Evolutionary conservation across 805 yeast genomes (phyloP).

Genomic region (Hanseniaspora jakobsenii): DNA sequence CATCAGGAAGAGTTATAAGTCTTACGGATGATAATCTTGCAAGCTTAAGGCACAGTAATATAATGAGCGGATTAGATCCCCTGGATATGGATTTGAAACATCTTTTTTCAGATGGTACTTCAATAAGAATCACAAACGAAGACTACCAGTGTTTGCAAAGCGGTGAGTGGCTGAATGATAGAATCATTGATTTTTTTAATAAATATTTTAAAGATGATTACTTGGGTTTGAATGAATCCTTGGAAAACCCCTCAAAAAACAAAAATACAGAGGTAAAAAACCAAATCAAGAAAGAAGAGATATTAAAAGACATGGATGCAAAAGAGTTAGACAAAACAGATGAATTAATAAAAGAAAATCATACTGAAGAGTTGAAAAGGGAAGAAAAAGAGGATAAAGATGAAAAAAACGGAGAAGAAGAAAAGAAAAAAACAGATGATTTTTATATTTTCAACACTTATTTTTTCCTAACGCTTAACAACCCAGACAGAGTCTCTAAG

Average conservation of each 20-base stretch:
- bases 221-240: conserved; percentile 17
- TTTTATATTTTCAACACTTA: conserved; percentile 65
- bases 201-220: conserved; percentile 39
- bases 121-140: conserved; percentile 27
- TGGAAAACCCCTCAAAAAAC: conserved; percentile 23
- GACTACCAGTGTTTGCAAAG: conserved; percentile 73
- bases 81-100: conserved; percentile 9
- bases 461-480: conserved; percentile 44
- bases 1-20: neutral
- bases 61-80: neutral
- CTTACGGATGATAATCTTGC: conserved; percentile 2
- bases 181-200: conserved; percentile 72
- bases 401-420: neutral
- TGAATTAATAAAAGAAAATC: conserved; percentile 22
- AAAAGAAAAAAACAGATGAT: conserved; percentile 19
- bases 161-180: conserved; percentile 82
- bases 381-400: conserved; percentile 7
- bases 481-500: conserved; percentile 38
- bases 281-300: neutral
- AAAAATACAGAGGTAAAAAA: conserved; percentile 1
- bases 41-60: no score
- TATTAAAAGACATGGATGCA: neutral
- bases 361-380: conserved; percentile 18
- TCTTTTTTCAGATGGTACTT: conserved; percentile 12
- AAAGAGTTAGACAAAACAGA: no score